Evolutionary conservation across 2,329 filamentous ascomycete species (phyloP), one percentile per base, ranked within the genome.

Genomic region (Rugonectria rugulosa): DNA sequence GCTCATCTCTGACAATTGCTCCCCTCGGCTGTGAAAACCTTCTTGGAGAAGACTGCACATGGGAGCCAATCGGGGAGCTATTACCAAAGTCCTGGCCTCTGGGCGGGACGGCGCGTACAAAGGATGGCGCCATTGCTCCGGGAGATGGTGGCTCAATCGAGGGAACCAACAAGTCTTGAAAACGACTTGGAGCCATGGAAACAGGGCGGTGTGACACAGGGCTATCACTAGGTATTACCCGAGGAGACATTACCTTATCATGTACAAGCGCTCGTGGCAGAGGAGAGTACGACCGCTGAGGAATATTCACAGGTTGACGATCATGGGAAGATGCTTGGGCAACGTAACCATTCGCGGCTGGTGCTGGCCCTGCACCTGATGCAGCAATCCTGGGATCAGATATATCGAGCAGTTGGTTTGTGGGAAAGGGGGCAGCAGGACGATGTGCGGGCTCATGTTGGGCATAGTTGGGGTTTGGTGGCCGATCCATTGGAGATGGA

Each of bases 71-170:
- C 17, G 57, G 59, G 19, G 62, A 57, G 20, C 61, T 56, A 47
- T 66, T 63, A 49, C 56, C 56, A 14, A 63, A 59, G 10, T 53
- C 59, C 23, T 68, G 64, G 10, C 56, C 56, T 47, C 69, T 67
- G 15, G 69, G 68, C 10, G 72, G 71, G 24, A 72, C 53, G 24
- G 67, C 47, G 53, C 72, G 72, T 36, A 75, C 63, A 63, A 74
- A 75, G 1, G 70, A 70, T 4, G 73, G 71, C 51, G 64, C 67
- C 66, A 70, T 70, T 17, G 64, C 47, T 20, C 69, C 62, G 5
- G 77, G 77, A 27, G 77, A 79, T 6, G 46, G 62, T 17, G 75
- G 73, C 59, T 82, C 80, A 60, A 81, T 76, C 6, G 79, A 82
- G 8, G 66, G 77, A 12, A 82, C 72, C 56, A 80, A 66, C 62